Percentiles rank a stretch among this genome's conserved stretches.
These are phyloP conservation scores for Neofusicoccum cordaticola DNA, from an alignment of 2,329 filamentous ascomycete genomes.

Conservation along the genomic window DNA sequence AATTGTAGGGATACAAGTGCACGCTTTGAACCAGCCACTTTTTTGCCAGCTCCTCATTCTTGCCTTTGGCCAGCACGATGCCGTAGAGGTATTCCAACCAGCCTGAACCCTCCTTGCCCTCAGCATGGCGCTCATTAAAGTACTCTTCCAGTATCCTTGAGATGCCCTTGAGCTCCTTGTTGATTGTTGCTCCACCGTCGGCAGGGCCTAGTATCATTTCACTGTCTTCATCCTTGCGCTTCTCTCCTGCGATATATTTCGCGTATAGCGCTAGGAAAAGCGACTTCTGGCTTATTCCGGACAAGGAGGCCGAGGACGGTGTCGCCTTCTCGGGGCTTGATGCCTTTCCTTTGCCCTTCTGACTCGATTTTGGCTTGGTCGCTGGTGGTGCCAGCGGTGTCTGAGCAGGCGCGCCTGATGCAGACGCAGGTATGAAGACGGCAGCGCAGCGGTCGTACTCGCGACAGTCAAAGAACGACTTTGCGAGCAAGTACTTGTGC, in stretches of 20 bases:
- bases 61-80: conserved; percentile 83
- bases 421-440: conserved; percentile 79
- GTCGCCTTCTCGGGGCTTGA: conserved; percentile 35
- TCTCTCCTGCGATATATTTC: conserved; percentile 89
- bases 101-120: conserved; percentile 67
- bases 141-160: conserved; percentile 75
- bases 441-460: conserved; percentile 93
- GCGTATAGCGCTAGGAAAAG: conserved; percentile 90
- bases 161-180: conserved; percentile 78
- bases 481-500: conserved; percentile 82
- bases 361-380: conserved; percentile 32
- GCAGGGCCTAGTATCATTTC: conserved; percentile 96
- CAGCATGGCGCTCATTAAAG: conserved; percentile 64
- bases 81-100: conserved; percentile 95
- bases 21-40: conserved; percentile 86
- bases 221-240: conserved; percentile 91
- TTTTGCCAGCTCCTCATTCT: conserved; percentile 82
- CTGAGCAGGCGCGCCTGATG: conserved; percentile 61
- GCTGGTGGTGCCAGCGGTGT: conserved; percentile 30
- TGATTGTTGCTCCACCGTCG: conserved; percentile 78
- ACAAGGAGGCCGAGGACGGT: conserved; percentile 35
- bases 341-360: conserved; percentile 60
- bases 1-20: conserved; percentile 89
- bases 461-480: conserved; percentile 90
- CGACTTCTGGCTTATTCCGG: conserved; percentile 77